Conservation (phyloP, 2,329 filamentous ascomycete genomes). For the Diplodia mutila region DNA sequence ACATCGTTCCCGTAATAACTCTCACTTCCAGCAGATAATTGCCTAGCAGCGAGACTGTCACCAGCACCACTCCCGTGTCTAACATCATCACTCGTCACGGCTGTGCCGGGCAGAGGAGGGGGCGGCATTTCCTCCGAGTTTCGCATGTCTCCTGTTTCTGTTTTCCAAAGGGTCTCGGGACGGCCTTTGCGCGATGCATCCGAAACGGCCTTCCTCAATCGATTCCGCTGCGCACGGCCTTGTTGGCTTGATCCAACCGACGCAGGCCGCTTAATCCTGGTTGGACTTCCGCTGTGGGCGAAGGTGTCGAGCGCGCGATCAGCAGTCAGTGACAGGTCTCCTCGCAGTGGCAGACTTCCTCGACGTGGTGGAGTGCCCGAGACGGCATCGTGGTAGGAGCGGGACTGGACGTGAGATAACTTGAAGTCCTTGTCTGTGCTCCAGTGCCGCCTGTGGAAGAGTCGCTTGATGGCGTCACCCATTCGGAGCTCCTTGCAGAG, state of each 20-base stretch:
- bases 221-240: neutral
- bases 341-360: neutral
- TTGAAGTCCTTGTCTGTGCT: conserved; percentile 16
- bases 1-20: conserved; percentile 59
- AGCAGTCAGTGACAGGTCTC: neutral
- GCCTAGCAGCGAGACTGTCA: conserved; percentile 14
- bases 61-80: neutral
- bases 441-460: conserved; percentile 9
- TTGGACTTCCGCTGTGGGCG: neutral
- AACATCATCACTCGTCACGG: neutral
- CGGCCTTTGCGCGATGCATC: neutral
- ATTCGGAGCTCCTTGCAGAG: neutral
- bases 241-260: neutral
- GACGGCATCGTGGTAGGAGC: neutral
- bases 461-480: conserved; percentile 12
- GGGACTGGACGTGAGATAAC: neutral
- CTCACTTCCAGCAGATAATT: conserved; percentile 33
- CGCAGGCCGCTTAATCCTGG: neutral
- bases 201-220: neutral
- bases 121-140: neutral
- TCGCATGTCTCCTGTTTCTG: neutral
- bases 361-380: neutral
- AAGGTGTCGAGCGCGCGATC: neutral
- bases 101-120: conserved; percentile 11
- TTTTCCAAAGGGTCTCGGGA: neutral